Evolutionary conservation across 2,329 filamentous ascomycete genomes (phyloP).

Genomic region (Endothia cerciana): DNA sequence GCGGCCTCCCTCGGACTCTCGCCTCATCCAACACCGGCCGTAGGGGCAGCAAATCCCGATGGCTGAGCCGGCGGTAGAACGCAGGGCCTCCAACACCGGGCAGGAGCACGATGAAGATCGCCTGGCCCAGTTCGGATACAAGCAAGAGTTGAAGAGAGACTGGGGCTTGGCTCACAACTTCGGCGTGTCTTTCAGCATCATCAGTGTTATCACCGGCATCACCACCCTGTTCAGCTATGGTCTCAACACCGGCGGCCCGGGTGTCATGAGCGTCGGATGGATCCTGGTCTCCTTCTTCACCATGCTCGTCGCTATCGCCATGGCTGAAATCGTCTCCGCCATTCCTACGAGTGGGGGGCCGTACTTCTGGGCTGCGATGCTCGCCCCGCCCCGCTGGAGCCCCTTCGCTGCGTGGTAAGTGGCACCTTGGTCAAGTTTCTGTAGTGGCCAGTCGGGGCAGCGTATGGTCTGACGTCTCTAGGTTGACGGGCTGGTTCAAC

Average conservation of each 20-base stretch:
- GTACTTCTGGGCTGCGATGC: constrained; percentile 64
- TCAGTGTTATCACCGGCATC: constrained; percentile 63
- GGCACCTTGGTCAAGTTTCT: not conserved
- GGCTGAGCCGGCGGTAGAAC: constrained; percentile 35
- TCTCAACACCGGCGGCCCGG: constrained; percentile 57
- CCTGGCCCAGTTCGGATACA: constrained; percentile 61
- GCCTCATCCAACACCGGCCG: not conserved
- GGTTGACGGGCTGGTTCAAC: constrained; percentile 47
- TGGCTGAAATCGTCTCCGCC: constrained; percentile 64
- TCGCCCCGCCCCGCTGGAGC: constrained; percentile 51
- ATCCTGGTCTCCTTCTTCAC: constrained; percentile 60
- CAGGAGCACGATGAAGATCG: constrained; percentile 52
- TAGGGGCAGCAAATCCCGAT: constrained; percentile 1
- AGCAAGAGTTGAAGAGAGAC: constrained; percentile 60
- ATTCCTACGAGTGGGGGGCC: constrained; percentile 62
- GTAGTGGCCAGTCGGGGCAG: not conserved
- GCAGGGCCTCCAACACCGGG: constrained; percentile 31
- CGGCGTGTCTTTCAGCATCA: constrained; percentile 65
- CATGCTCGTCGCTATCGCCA: constrained; percentile 55
- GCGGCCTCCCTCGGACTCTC: not conserved
- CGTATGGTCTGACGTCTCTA: not conserved
- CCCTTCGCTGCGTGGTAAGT: constrained; percentile 42
- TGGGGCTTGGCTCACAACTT: constrained; percentile 65
- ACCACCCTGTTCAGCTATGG: constrained; percentile 63
- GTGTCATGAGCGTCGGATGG: constrained; percentile 60